Base-by-base conservation (phyloP, 768 basidiomycete species). In the Candolleomyces efflorescens region DNA sequence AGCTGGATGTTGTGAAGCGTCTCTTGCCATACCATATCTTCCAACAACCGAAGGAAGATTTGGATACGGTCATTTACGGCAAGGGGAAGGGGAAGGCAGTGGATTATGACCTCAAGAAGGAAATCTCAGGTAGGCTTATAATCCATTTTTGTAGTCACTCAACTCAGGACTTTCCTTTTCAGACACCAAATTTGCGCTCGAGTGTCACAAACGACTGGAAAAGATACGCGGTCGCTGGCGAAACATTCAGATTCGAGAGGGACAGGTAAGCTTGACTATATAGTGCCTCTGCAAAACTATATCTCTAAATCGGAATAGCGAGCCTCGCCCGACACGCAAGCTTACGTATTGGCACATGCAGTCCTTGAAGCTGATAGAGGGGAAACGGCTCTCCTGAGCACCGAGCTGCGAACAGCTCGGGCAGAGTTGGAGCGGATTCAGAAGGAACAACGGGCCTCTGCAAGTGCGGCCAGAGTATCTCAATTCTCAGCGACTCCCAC, bases 21-120 rank as follows among this genome's bases (percentile, higher is more conserved):
- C 75, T 93, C 20, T 74, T 92, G 20, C 90, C 91, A 0, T 92
- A 90, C 64, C 91, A 93, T 65, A 71, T 92, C 51, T 90, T 86
- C 62, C 87, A 87, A 61, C 87, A 90, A 59, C 90, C 90, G 0
- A 71, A 71, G 56, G 85, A 87, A 46, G 91, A 93, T 62, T 62
- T 90, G 61, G 68, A 72, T 36, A 22, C 55, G 11, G 22, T 73
- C 52, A 60, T 64, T 26, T 66, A 75, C 32, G 62, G 67, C 50
- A 89, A 89, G 67, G 85, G 86, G 12, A 90, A 90, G 66, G 78
- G 75, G 57, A 89, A 82, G 63, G 86, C 82, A 3, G 75, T 68
- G 17, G 68, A 68, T 27, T 62, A 71, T 24, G 78, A 81, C 51
- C 65, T 79, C 15, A 69, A 69, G 55, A 73, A 77, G 45, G 86